A percentile compares a stretch with the other conserved stretches of the same genome.
phyloP scores from a whole-genome alignment of 1,139 yeast genomes.

The Blastobotrys raffinosifermentans region DNA sequence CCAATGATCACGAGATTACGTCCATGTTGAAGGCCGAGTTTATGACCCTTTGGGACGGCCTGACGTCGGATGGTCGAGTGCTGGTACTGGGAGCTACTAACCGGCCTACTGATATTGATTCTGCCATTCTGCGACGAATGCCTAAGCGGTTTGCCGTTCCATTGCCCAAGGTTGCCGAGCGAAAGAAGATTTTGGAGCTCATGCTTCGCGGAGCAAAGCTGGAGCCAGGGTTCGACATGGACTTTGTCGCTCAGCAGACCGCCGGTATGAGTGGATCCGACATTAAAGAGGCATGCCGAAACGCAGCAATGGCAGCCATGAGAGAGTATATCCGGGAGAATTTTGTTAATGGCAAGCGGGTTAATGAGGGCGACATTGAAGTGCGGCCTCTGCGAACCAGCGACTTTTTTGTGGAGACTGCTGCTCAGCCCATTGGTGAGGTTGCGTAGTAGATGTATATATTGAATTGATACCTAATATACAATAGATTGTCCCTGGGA shows the following conservation, averaged over 20 bases:
- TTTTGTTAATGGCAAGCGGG: conserved; percentile 26
- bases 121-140: conserved; percentile 86
- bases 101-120: conserved; percentile 84
- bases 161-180: conserved; percentile 64
- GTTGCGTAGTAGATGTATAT: no score
- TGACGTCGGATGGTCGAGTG: conserved; percentile 67
- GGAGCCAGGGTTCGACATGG: conserved; percentile 51
- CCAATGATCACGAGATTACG: conserved; percentile 91
- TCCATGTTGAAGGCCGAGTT: conserved; percentile 94
- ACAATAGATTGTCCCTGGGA: no score
- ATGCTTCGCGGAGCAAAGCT: conserved; percentile 59
- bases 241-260: conserved; percentile 55
- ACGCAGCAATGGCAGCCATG: conserved; percentile 87
- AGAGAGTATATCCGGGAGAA: conserved; percentile 61
- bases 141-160: conserved; percentile 84
- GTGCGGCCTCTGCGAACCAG: conserved; percentile 37
- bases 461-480: no score
- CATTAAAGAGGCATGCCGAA: conserved; percentile 82
- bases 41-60: conserved; percentile 97
- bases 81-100: conserved; percentile 94
- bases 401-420: conserved; percentile 33
- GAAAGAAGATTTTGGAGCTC: conserved; percentile 62
- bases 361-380: conserved; percentile 25
- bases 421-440: conserved; percentile 26
- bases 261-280: conserved; percentile 88